phyloP scores from a whole-genome alignment of 23 red algal genomes.

The Chondrus crispus region DNA sequence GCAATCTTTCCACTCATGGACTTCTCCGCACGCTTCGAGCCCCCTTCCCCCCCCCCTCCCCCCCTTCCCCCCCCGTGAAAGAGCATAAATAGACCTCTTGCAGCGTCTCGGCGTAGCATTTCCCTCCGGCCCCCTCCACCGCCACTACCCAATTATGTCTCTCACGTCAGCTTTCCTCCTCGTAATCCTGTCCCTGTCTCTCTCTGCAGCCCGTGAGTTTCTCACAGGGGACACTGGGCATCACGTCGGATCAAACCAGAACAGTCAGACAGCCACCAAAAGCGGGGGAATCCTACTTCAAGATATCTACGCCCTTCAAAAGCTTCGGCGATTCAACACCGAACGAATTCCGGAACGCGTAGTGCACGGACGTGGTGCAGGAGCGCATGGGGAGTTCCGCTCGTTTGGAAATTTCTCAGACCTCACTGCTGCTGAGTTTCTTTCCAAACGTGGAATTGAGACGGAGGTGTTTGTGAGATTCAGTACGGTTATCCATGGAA shows the following conservation, averaged over 20 bases:
- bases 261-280: neutral
- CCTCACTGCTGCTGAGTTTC: slow-evolving; percentile 69
- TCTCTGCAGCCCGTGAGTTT: no score
- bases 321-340: slow-evolving; percentile 56
- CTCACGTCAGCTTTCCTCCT: no score
- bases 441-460: slow-evolving; percentile 38
- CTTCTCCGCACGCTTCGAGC: no score
- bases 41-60: no score
- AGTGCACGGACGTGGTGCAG: slow-evolving; percentile 79
- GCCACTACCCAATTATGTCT: no score
- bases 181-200: no score
- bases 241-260: slow-evolving; percentile 25
- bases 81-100: no score
- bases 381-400: slow-evolving; percentile 78
- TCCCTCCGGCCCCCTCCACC: no score
- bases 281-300: slow-evolving; percentile 33
- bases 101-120: no score
- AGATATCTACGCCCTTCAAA: slow-evolving; percentile 33
- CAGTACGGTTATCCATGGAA: slow-evolving; percentile 81
- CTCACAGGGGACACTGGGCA: slow-evolving; percentile 35
- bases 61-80: no score
- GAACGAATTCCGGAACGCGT: slow-evolving; percentile 92
- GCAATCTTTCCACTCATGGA: no score
- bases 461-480: slow-evolving; percentile 79
- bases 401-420: slow-evolving; percentile 23